A percentile compares a stretch with the other conserved stretches of the same genome.
phyloP scores from a whole-genome alignment of 768 basidiomycete species.

The Boletus reticulatus region DNA sequence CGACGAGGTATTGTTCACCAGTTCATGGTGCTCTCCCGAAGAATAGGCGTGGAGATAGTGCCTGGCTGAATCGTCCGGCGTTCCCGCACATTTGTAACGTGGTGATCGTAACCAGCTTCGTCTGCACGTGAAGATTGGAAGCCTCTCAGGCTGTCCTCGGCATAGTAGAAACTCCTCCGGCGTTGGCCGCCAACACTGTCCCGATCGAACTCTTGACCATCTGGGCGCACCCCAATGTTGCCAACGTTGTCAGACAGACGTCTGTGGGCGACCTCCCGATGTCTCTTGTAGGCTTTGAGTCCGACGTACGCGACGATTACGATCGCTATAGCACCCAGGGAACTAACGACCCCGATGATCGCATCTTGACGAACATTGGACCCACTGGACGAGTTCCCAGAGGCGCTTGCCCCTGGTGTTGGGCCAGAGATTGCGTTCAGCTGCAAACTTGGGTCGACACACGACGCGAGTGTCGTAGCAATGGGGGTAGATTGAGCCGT shows the following conservation, averaged over 20 bases:
- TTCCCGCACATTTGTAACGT: slow-evolving; percentile 45
- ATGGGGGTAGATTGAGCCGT: slow-evolving; percentile 44
- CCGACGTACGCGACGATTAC: slow-evolving; percentile 71
- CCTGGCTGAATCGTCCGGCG: slow-evolving; percentile 57
- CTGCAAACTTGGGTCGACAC: slow-evolving; percentile 68
- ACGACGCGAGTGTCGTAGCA: slow-evolving; percentile 55
- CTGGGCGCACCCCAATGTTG: slow-evolving; percentile 47
- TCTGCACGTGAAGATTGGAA: slow-evolving; percentile 41
- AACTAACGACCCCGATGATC: slow-evolving; percentile 87
- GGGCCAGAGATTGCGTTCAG: slow-evolving; percentile 48
- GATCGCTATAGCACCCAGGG: slow-evolving; percentile 76
- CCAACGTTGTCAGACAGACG: slow-evolving; percentile 57
- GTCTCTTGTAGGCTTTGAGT: slow-evolving; percentile 64
- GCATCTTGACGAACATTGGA: slow-evolving; percentile 64
- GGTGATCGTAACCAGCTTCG: slow-evolving; percentile 38
- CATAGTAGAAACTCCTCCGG: slow-evolving; percentile 80
- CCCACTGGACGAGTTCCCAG: slow-evolving; percentile 24
- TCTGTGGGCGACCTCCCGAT: slow-evolving; percentile 66
- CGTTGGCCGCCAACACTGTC: slow-evolving; percentile 73
- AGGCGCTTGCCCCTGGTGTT: slow-evolving; percentile 22
- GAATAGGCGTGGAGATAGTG: slow-evolving; percentile 71
- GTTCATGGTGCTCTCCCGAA: slow-evolving; percentile 82
- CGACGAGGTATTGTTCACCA: slow-evolving; percentile 47
- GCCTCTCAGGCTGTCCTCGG: slow-evolving; percentile 77
- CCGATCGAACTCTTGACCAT: slow-evolving; percentile 74